phyloP scores from a whole-genome alignment of 192 early-diverging fungal genomes.

The Mortierella antarctica region DNA sequence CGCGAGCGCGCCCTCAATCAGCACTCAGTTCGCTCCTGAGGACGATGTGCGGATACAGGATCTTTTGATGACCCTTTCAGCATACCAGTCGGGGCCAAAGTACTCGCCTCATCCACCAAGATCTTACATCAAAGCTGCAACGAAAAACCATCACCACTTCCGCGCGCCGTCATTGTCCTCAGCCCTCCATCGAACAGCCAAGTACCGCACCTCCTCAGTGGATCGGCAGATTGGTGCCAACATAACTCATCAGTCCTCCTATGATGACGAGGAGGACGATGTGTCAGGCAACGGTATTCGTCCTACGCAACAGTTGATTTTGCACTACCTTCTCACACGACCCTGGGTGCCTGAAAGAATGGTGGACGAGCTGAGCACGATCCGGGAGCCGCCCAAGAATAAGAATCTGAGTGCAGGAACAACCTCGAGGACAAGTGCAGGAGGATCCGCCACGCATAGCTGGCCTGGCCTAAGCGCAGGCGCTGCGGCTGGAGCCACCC shows the following conservation, averaged over 20 bases:
- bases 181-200: slow-evolving; percentile 59
- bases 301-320: slow-evolving; percentile 67
- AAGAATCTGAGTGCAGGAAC: slow-evolving; percentile 24
- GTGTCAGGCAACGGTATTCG: slow-evolving; percentile 56
- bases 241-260: slow-evolving; percentile 49
- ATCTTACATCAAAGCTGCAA: slow-evolving; percentile 60
- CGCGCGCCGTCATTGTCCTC: slow-evolving; percentile 60
- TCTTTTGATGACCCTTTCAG: slow-evolving; percentile 64
- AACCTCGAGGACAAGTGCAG: slow-evolving; percentile 18
- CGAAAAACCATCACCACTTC: slow-evolving; percentile 63
- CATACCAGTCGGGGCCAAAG: slow-evolving; percentile 66
- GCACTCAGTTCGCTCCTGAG: slow-evolving; percentile 42
- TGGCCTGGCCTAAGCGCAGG: slow-evolving; percentile 30
- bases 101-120: slow-evolving; percentile 63
- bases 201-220: slow-evolving; percentile 34
- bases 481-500: neutral
- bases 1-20: slow-evolving; percentile 12
- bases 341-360: slow-evolving; percentile 79
- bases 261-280: slow-evolving; percentile 67
- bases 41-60: slow-evolving; percentile 68
- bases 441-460: slow-evolving; percentile 35
- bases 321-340: slow-evolving; percentile 79
- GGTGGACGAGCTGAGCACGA: slow-evolving; percentile 76
- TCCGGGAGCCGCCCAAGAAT: slow-evolving; percentile 70
- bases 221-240: slow-evolving; percentile 52